Evolutionary conservation across 495 filamentous ascomycete species (phyloP), one percentile per base, ranked within the genome.

Genomic region (Penicillium paxilli): DNA sequence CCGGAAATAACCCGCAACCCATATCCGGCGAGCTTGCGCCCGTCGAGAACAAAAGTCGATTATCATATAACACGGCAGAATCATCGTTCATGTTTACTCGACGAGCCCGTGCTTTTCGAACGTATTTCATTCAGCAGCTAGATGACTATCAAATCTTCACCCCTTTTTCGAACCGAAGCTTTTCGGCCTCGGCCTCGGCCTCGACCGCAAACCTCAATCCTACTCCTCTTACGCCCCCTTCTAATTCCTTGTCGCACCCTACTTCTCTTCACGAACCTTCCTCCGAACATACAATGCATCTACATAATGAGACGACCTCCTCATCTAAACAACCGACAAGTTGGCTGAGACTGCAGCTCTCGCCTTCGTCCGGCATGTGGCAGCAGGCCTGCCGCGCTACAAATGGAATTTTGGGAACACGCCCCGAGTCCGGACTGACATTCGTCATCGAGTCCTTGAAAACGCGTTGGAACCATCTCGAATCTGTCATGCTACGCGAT

Each of bases 341-440:
- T n/a, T 25, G 50, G 21, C 10, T 33, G 32, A 23, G 26, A 41
- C 46, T 51, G 25, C 47, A 48, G 25, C 25, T 63, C 33, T 51
- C 52, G 25, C 42, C 25, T 32, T 19, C 67, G 52, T 40, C 40
- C 22, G 49, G 54, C 22, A 52, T 54, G 41, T 73, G 65, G 62
- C 73, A 74, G 70, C 70, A 66, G 69, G 70, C 52, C 68, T 73
- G 69, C 47, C 66, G 47, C 37, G 26, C 35, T 49, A 58, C 52
- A 25, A 55, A 32, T 22, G 57, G 40, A 20, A 54, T 61, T 24
- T 57, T 55, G 42, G 52, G 54, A 16, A 48, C 32, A 14, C 20
- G 25, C 7, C 38, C 26, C 28, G 46, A 49, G 17, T 44, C 41
- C n/a, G 30, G n/a, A 32, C 30, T 32, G 30, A 14, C 11, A 32